Evolutionary conservation across 345 rosid genomes (phyloP), one percentile per base, ranked within the genome.

Genomic region (Dimocarpus longan): DNA sequence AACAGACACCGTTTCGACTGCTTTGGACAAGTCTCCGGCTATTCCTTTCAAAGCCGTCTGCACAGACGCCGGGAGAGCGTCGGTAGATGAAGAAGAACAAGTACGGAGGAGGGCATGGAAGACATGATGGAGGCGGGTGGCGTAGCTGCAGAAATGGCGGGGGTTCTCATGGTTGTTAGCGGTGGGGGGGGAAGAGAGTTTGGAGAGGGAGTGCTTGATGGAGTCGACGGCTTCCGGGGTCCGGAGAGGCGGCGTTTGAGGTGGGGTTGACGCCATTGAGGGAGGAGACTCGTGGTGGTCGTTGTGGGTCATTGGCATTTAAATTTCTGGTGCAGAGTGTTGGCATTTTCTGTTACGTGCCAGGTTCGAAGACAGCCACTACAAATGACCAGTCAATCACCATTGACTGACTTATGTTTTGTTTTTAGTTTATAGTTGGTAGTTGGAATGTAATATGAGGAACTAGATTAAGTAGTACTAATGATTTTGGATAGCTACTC

Each of bases 31-130:
- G 60, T 87, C 88, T 28, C 54, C 68, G 28, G 88, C 73, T 76
- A 85, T 81, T 71, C 90, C 90, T 70, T 68, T 80, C 57, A 87
- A 52, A 21, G 81, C 78, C 13, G 85, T 85, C 74, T 83, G 83
- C 4, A 72, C n/a, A 71, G 88, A 69, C 12, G 81, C 63, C 1
- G 79, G 82, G 50, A 81, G 83, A 57, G 62, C 10, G 62, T 75
- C 39, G 1, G 71, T 42, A 3, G 86, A 73, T 40, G 79, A 70
- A 13, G 79, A 62, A 5, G 78, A 70, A 21, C 76, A 50, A 3
- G 77, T 60, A 11, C 73, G 85, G 76, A 85, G 82, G 63, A 75
- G 71, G 68, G 78, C 76, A 74, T 75, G 69, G 78, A 87, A 76
- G 40, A 81, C 11, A 50, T 66, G 78, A 65, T 74, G 81, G 66